Evolutionary conservation across 805 yeast genomes (phyloP), one percentile per base, ranked within the genome.

Genomic region (Tetrapisispora fleetii): DNA sequence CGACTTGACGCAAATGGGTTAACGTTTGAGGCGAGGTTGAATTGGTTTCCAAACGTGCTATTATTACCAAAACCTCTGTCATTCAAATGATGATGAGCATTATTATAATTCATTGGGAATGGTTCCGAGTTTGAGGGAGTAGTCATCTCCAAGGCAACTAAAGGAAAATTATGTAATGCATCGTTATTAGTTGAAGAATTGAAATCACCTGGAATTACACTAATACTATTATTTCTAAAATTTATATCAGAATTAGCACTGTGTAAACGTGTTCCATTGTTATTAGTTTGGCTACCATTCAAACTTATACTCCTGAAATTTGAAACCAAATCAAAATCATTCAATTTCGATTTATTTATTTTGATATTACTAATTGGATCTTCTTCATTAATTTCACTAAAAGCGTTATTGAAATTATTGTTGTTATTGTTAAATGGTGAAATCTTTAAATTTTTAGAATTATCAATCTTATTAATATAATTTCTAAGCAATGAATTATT

Each of bases 91-190:
- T 11, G 35, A 11, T 32, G 35, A 6, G 28, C 4, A 32, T 18
- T 19, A 8, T 28, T 41, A 19, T 41, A 41, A 18, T 35, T 4
- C 44, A 41, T 41, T 24, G 39, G 40, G 35, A 32, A 45, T 8
- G 62, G 60, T 41, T 58, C 62, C 18, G 62, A 57, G 43, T 48
- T 55, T 13, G 60, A 54, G 11, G 62, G 58, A 13, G 58, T 50
- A 1, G 58, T 50, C 59, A 55, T 58, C 38, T 51, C 55, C 27
- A 54, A 52, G 17, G 54, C 49, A 40, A 41, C 40, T 47, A 47
- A 46, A 8, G 49, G 35, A 27, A 40, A 43, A 19, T 41, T 41
- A 13, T 41, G 37, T 30, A 41, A 13, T 6, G 44, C 32, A 30
- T 41, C 44, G 11, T 40, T 24, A n/a, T 16, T 27, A 17, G 14